These are phyloP conservation scores for Microdochium trichocladiopsis DNA, from an alignment of 2,329 filamentous ascomycete genomes.

Conservation along the genomic window DNA sequence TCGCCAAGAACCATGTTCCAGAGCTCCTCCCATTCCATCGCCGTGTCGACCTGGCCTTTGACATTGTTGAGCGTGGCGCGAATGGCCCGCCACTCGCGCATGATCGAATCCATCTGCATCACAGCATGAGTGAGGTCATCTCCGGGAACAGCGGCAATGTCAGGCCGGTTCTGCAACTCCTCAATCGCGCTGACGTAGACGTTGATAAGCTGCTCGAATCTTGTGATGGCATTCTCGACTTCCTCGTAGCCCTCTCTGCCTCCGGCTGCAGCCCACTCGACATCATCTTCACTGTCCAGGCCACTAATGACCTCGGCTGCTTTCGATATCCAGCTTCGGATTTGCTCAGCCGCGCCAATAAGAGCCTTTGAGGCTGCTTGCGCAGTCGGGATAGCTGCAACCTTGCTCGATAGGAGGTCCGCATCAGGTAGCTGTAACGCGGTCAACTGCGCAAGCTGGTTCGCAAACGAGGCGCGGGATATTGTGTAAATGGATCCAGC, in stretches of 20 bases:
- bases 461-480: slow-evolving; percentile 85
- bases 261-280: slow-evolving; percentile 90
- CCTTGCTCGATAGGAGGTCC: slow-evolving; percentile 72
- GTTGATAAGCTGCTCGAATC: slow-evolving; percentile 84
- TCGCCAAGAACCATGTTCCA: slow-evolving; percentile 93
- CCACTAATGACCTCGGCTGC: slow-evolving; percentile 83
- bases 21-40: slow-evolving; percentile 98
- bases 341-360: slow-evolving; percentile 84
- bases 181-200: slow-evolving; percentile 95
- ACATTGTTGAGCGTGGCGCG: slow-evolving; percentile 69
- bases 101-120: slow-evolving; percentile 80
- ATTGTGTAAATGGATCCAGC: slow-evolving; percentile 90
- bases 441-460: slow-evolving; percentile 86
- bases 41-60: slow-evolving; percentile 87
- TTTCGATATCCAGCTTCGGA: slow-evolving; percentile 88
- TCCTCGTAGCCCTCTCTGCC: slow-evolving; percentile 74
- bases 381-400: slow-evolving; percentile 78
- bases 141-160: slow-evolving; percentile 65
- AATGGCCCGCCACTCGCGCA: slow-evolving; percentile 79
- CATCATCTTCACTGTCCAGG: slow-evolving; percentile 90
- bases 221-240: slow-evolving; percentile 66
- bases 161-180: slow-evolving; percentile 70
- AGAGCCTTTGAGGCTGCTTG: slow-evolving; percentile 77
- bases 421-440: slow-evolving; percentile 85
- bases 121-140: slow-evolving; percentile 71